Evolutionary conservation across 352 stramenopile genomes (phyloP).

Genomic region (Globisporangium barbulae): DNA sequence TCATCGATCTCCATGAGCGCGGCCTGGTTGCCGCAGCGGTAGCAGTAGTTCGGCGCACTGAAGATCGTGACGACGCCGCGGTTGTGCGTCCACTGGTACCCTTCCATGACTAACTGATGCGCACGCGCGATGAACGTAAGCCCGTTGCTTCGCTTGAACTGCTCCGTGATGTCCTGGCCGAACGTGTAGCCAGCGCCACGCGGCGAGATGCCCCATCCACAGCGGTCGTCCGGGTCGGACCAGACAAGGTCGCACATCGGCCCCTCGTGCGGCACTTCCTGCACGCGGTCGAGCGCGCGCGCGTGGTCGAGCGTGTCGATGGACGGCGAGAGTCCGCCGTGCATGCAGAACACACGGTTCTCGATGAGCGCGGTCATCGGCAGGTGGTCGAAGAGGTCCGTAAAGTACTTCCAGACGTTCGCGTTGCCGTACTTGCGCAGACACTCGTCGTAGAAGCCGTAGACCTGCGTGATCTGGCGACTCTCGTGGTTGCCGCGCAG

Average conservation of each 20-base stretch:
- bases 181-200: constrained; percentile 87
- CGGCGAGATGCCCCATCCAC: constrained; percentile 84
- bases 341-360: constrained; percentile 89
- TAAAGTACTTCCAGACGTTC: constrained; percentile 91
- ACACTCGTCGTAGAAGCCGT: constrained; percentile 76
- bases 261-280: constrained; percentile 86
- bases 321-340: constrained; percentile 84
- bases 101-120: constrained; percentile 93
- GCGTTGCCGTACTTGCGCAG: constrained; percentile 77
- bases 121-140: constrained; percentile 85
- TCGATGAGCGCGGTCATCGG: constrained; percentile 88
- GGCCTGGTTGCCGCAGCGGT: constrained; percentile 95
- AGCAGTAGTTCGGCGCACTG: constrained; percentile 94
- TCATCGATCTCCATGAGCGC: constrained; percentile 95
- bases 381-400: constrained; percentile 86
- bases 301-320: constrained; percentile 88
- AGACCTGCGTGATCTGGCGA: constrained; percentile 28
- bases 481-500: constrained; percentile 65
- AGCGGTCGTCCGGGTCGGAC: constrained; percentile 87
- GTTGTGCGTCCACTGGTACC: constrained; percentile 93
- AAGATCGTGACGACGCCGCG: constrained; percentile 92
- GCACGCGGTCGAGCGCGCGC: constrained; percentile 76
- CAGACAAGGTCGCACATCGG: constrained; percentile 89
- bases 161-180: constrained; percentile 84
- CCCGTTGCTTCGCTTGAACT: constrained; percentile 89